Evolutionary conservation across 2,329 filamentous ascomycete genomes (phyloP).

Genomic region (Anisogramma anomala): DNA sequence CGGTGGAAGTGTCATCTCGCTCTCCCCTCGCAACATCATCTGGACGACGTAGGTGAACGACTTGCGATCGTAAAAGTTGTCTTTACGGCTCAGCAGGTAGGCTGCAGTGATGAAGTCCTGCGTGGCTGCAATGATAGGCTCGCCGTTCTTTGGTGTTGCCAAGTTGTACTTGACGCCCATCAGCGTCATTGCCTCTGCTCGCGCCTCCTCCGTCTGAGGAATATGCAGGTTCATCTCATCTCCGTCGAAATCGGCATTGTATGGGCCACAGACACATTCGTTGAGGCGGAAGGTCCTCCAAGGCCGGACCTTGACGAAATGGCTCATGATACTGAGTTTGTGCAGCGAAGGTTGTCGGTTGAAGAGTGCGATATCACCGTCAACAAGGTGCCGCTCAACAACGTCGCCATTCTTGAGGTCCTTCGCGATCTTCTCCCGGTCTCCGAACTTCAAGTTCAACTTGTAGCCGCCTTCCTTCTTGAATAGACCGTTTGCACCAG

Average conservation of each 20-base stretch:
- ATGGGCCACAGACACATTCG: slow-evolving; percentile 94
- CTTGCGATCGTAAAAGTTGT: slow-evolving; percentile 80
- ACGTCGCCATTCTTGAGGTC: slow-evolving; percentile 72
- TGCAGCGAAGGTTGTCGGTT: slow-evolving; percentile 96
- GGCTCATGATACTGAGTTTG: slow-evolving; percentile 96
- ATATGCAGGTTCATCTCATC: slow-evolving; percentile 99
- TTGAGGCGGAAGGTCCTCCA: slow-evolving; percentile 95
- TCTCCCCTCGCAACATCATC: slow-evolving; percentile 80
- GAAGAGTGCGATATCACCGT: slow-evolving; percentile 92
- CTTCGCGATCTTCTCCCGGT: slow-evolving; percentile 58
- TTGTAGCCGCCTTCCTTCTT: slow-evolving; percentile 58
- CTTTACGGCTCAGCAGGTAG: slow-evolving; percentile 82
- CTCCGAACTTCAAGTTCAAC: slow-evolving; percentile 63
- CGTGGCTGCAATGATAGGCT: slow-evolving; percentile 96
- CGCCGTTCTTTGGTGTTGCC: slow-evolving; percentile 91
- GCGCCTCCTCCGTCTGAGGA: slow-evolving; percentile 91
- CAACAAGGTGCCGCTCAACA: slow-evolving; percentile 88
- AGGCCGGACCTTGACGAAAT: slow-evolving; percentile 83
- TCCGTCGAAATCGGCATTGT: slow-evolving; percentile 98
- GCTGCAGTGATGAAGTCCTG: slow-evolving; percentile 98
- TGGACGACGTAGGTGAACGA: slow-evolving; percentile 83
- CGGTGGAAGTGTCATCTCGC: slow-evolving; percentile 71
- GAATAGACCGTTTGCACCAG: slow-evolving; percentile 73
- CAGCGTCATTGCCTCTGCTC: slow-evolving; percentile 85
- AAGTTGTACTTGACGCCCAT: slow-evolving; percentile 99